These are phyloP conservation scores for Microdochium nivale DNA, from an alignment of 2,329 filamentous ascomycete genomes.

Conservation along the genomic window DNA sequence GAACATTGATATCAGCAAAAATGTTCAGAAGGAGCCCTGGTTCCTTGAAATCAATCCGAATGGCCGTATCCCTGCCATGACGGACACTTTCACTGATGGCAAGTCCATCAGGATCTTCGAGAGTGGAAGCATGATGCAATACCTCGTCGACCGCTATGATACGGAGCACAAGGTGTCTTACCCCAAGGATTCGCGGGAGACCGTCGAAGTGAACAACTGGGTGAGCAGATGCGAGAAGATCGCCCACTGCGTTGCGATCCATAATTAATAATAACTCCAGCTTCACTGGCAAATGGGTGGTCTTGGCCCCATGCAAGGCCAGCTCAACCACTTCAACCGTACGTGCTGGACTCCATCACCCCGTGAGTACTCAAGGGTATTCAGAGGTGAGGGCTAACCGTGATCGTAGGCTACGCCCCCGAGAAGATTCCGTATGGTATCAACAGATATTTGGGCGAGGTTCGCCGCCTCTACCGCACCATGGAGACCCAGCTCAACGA, in stretches of 20 bases:
- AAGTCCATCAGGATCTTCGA: constrained; percentile 71
- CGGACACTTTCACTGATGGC: constrained; percentile 69
- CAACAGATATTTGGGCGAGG: constrained; percentile 75
- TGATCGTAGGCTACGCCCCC: constrained; percentile 56
- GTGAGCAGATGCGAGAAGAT: constrained; percentile 29
- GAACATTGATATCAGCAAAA: constrained; percentile 62
- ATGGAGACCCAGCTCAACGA: constrained; percentile 62
- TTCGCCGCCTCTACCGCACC: constrained; percentile 70
- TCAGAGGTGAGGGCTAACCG: background rate
- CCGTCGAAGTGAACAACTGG: constrained; percentile 77
- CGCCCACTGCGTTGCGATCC: background rate
- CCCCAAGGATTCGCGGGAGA: constrained; percentile 61
- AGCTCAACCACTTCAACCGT: constrained; percentile 76
- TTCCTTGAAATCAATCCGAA: constrained; percentile 91
- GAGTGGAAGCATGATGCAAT: constrained; percentile 75
- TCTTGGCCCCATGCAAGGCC: constrained; percentile 74
- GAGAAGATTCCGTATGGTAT: constrained; percentile 78
- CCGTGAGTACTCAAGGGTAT: background rate
- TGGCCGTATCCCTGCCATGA: constrained; percentile 81
- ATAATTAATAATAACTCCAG: constrained; percentile 18
- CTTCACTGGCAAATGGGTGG: constrained; percentile 72
- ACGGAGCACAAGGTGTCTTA: constrained; percentile 75
- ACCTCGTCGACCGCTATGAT: constrained; percentile 76
- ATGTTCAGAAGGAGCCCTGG: constrained; percentile 77
- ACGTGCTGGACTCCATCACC: constrained; percentile 14